Evolutionary conservation across 1,139 yeast species (phyloP), one percentile per base, ranked within the genome.

Genomic region (Nakaseomyces kungkrabaensis): DNA sequence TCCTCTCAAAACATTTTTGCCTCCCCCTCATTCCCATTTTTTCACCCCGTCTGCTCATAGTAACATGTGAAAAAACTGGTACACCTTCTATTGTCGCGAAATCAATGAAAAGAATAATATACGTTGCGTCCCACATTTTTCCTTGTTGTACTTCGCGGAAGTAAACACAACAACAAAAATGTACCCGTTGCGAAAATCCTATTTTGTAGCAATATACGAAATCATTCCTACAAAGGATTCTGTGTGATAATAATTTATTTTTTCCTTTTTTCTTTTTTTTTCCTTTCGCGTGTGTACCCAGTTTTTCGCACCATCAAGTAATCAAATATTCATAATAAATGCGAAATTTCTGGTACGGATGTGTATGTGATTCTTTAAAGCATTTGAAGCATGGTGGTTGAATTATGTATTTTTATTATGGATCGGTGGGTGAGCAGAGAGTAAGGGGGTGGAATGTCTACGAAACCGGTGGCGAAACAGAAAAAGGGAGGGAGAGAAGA

Each of bases 331-430:
- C 44, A 41, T 41, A 41, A 29, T 41, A 29, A 41, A 17, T 13
- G 44, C 34, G 44, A 41, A 41, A 22, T 41, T 41, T 29, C 34
- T 29, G 44, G 44, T n/a, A 41, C 44, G 44, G 24, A 27, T 41
- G 34, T 41, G 25, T 41, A 29, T n/a, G 44, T 41, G 34, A 29
- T 41, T 41, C 34, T 41, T 41, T 41, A 13, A 34, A 41, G 7
- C 44, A 29, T n/a, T 27, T 27, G 10, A n/a, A 41, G 34, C 9
- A 24, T 24, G 42, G 1, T 38, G 26, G 25, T 37, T 37, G 11
- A 17, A 37, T 34, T 13, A 13, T n/a, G 8, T 5, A 17, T 17
- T 17, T 37, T 26, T 25, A 38, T 26, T 38, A 38, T 38, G 29
- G 31, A 25, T 24, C 31, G 17, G 42, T 25, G 17, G 22, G 13